Evolutionary conservation across 495 filamentous ascomycete species (phyloP), one percentile per base, ranked within the genome.

Genomic region (Diplogelasinospora grovesii): DNA sequence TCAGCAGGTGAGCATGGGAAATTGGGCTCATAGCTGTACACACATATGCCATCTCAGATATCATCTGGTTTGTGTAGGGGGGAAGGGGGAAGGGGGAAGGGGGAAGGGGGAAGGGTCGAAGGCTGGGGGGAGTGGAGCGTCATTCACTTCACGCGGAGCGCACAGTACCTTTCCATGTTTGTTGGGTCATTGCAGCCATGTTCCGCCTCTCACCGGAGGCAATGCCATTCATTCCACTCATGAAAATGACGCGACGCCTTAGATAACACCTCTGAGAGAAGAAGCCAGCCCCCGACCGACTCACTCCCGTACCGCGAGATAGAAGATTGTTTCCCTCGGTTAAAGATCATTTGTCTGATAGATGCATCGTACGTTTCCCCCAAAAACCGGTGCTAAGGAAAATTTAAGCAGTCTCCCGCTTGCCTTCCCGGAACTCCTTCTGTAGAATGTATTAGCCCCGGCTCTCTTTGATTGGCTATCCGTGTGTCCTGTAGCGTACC

Each of bases 11-110:
- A 75, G 78, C 85, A 89, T 83, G 65, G 76, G 60, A 39, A 65
- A 66, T n/a, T 16, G 24, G 66, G 71, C 76, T 75, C 76, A 77
- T 72, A 77, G 88, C 87, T 96, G 92, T 98, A 98, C 92, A 98
- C 92, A 98, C 89, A 86, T 83, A 95, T 98, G 92, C 92, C 92
- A n/a, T n/a, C n/a, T n/a, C n/a, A n/a, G n/a, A n/a, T n/a, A n/a
- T n/a, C n/a, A n/a, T n/a, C n/a, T n/a, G n/a, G 61, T 73, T 61
- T 48, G 25, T 39, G 53, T 29, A 21, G 26, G 22, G 36, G 26
- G 49, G 18, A 11, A 21, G 22, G 23, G 39, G 18, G 20, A 22
- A n/a, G 25, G 28, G 36, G 21, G 20, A 21, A 8, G 15, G 8
- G 20, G 22, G 20, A 11, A 24, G 31, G 26, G 39, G 22, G 25